These are phyloP conservation scores for Hemileccinum impolitum DNA, from an alignment of 768 basidiomycete genomes.

Conservation along the genomic window DNA sequence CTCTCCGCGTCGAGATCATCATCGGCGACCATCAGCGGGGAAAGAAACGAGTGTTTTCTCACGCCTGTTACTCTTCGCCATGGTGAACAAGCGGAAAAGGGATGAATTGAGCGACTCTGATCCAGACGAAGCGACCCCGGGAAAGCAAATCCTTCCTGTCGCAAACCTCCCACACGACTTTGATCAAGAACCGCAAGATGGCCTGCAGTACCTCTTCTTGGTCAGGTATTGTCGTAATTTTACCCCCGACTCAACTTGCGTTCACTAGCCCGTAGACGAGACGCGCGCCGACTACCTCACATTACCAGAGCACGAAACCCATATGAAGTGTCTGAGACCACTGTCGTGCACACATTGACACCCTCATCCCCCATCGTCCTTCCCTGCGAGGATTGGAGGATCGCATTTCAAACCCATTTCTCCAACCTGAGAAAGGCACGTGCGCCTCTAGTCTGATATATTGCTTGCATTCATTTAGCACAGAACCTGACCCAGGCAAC, in stretches of 20 bases:
- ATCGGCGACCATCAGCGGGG: slow-evolving; percentile 28
- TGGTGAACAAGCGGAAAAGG: slow-evolving; percentile 53
- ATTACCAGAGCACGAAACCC: slow-evolving; percentile 67
- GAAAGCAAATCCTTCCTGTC: slow-evolving; percentile 76
- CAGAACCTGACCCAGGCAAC: slow-evolving; percentile 71
- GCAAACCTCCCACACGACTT: slow-evolving; percentile 73
- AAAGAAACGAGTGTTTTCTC: slow-evolving; percentile 12
- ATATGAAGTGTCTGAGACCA: slow-evolving; percentile 44
- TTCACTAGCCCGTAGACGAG: slow-evolving; percentile 50
- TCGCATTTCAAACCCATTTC: slow-evolving; percentile 54
- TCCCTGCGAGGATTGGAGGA: slow-evolving; percentile 68
- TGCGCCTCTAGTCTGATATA: not conserved
- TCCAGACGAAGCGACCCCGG: slow-evolving; percentile 58
- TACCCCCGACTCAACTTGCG: not conserved
- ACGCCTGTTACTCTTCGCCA: slow-evolving; percentile 14
- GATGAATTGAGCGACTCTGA: slow-evolving; percentile 49
- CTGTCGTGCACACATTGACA: slow-evolving; percentile 16
- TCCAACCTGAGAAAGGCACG: slow-evolving; percentile 58
- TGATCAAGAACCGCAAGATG: slow-evolving; percentile 61
- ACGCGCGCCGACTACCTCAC: slow-evolving; percentile 62
- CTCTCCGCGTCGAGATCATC: slow-evolving; percentile 62
- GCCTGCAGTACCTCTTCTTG: slow-evolving; percentile 76
- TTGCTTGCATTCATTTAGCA: slow-evolving; percentile 4
- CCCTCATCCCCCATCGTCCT: slow-evolving; percentile 35
- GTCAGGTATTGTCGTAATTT: slow-evolving; percentile 53